A percentile compares a stretch with the other conserved stretches of the same genome.
phyloP scores from a whole-genome alignment of 306 rosid species.

The Citrullus amarus region DNA sequence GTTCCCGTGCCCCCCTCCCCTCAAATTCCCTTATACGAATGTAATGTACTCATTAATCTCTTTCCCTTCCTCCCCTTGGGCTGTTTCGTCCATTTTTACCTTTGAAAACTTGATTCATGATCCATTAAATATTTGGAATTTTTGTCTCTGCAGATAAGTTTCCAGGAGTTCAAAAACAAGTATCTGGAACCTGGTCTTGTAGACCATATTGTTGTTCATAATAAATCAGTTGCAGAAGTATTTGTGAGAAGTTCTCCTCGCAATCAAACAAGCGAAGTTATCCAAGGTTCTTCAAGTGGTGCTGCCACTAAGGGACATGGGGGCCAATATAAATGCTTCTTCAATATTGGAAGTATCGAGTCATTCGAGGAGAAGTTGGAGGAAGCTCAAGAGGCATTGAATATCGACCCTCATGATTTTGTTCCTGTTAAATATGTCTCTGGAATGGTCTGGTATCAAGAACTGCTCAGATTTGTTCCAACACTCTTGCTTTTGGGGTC shows the following conservation, averaged over 20 bases:
- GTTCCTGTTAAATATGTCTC: slow-evolving; percentile 81
- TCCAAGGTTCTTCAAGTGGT: slow-evolving; percentile 44
- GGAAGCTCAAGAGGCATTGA: slow-evolving; percentile 85
- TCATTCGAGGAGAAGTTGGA: slow-evolving; percentile 94
- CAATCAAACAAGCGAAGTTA: slow-evolving; percentile 44
- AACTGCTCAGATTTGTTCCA: slow-evolving; percentile 64
- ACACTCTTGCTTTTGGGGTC: slow-evolving; percentile 60
- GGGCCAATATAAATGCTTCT: slow-evolving; percentile 62
- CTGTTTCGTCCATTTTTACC: not conserved
- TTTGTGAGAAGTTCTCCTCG: slow-evolving; percentile 57
- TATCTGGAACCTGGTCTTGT: slow-evolving; percentile 91
- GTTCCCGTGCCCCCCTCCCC: not conserved
- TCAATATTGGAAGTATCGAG: slow-evolving; percentile 90
- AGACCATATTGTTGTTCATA: slow-evolving; percentile 75
- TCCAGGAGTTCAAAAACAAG: slow-evolving; percentile 89
- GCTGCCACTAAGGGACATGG: slow-evolving; percentile 30
- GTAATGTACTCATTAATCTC: not conserved
- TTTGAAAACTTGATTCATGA: not conserved
- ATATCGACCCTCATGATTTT: slow-evolving; percentile 69
- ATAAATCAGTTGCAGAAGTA: slow-evolving; percentile 90
- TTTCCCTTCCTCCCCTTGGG: not conserved
- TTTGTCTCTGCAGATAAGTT: slow-evolving; percentile 67
- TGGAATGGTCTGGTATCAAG: slow-evolving; percentile 67
- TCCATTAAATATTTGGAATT: slow-evolving; percentile 9
- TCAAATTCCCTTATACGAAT: not conserved